phyloP scores from a whole-genome alignment of 306 rosid species.

The Cicer cuneatum region DNA sequence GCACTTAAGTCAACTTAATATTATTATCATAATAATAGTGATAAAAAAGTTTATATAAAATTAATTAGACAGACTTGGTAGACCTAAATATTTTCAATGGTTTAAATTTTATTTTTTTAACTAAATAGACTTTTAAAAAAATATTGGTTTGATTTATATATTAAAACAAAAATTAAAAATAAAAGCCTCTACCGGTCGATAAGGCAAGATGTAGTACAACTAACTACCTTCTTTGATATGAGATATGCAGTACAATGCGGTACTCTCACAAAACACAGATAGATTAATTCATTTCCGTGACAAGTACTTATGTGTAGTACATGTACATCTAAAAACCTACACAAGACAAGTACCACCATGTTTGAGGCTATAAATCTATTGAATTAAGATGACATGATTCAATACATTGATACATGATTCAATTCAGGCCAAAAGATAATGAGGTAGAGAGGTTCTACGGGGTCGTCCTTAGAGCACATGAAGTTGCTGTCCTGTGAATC shows the following conservation, averaged over 20 bases:
- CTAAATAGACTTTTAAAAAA: too few relatives aligned
- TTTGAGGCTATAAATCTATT: slow-evolving; percentile 41
- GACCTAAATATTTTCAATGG: too few relatives aligned
- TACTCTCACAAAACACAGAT: slow-evolving; percentile 34
- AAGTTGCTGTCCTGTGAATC: not conserved
- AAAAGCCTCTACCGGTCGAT: too few relatives aligned
- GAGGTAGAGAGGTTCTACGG: slow-evolving; percentile 62
- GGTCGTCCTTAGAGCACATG: slow-evolving; percentile 72
- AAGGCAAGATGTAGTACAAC: too few relatives aligned
- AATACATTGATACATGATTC: slow-evolving; percentile 21
- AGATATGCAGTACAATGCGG: slow-evolving; percentile 51
- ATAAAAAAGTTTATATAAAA: too few relatives aligned
- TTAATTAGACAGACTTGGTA: too few relatives aligned
- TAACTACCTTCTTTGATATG: not conserved
- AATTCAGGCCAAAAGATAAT: not conserved
- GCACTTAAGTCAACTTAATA: too few relatives aligned
- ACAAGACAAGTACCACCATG: slow-evolving; percentile 35
- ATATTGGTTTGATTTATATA: too few relatives aligned
- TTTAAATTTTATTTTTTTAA: too few relatives aligned
- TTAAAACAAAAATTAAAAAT: too few relatives aligned
- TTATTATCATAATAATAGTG: too few relatives aligned
- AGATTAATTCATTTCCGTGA: not conserved
- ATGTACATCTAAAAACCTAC: slow-evolving; percentile 34
- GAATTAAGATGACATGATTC: slow-evolving; percentile 2
- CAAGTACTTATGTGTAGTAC: slow-evolving; percentile 49